A percentile compares a stretch with the other conserved stretches of the same genome.
These are phyloP conservation scores for Tricholoma bakamatsutake DNA, from an alignment of 768 basidiomycete species.

Conservation along the genomic window DNA sequence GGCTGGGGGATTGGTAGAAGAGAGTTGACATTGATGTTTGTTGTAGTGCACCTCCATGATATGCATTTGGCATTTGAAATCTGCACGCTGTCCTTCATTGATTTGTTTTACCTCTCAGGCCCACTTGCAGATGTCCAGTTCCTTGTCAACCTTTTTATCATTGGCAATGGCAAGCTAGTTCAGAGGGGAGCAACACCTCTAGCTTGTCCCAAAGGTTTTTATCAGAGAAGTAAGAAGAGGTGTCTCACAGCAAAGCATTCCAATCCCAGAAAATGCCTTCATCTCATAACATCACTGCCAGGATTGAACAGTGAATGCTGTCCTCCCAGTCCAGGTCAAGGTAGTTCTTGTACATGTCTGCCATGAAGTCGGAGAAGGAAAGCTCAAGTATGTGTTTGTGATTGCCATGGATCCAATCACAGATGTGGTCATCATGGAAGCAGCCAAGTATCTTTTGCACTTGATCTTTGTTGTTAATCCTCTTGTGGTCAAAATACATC, in stretches of 20 bases:
- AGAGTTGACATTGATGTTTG: background rate
- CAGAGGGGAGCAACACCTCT: background rate
- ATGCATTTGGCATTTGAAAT: background rate
- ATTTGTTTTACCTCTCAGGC: background rate
- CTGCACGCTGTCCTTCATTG: background rate
- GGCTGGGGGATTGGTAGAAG: background rate
- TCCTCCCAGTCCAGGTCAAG: background rate
- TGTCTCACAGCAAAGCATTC: background rate
- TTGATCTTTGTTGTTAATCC: background rate
- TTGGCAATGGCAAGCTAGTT: background rate
- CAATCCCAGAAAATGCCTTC: background rate
- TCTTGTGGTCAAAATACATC: background rate
- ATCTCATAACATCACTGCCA: background rate
- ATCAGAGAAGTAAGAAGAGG: background rate
- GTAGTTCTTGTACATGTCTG: background rate
- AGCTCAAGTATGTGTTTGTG: background rate
- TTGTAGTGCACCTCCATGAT: background rate
- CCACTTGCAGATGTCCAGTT: background rate
- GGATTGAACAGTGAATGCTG: background rate
- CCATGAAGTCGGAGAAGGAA: background rate
- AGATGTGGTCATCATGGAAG: background rate
- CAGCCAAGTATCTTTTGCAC: background rate
- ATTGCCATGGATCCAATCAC: background rate
- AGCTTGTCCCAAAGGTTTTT: background rate
- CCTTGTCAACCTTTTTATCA: background rate